Base-by-base conservation (phyloP, 805 yeast species). In the Starmerella asiatica region DNA sequence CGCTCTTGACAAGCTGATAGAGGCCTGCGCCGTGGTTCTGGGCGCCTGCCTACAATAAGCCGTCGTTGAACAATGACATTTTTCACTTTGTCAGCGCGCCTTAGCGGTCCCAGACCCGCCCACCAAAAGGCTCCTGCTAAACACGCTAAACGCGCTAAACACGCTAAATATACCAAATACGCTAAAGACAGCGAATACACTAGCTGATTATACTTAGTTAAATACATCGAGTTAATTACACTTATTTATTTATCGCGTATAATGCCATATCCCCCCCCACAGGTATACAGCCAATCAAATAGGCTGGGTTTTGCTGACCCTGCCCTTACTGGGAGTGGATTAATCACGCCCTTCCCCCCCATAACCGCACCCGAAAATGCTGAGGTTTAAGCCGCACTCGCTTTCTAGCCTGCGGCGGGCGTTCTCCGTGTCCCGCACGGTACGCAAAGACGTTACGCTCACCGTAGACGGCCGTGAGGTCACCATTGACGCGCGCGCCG, bases 401-500 rank as follows among this genome's bases (percentile, higher is more conserved):
- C 34, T 39, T 14, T 43, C 36, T 41, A 29, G 36, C 39, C 36
- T 26, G 36, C 23, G 15, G 37, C 45, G 51, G 29, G 42, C 50
- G 40, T 64, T 71, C 53, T 49, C 67, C 31, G 44, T 57, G 32
- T 47, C 67, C 37, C 31, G 56, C 26, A 47, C 52, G 17, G 53
- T 58, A 17, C 49, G 59, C 39, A 74, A 75, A 34, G 82, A 76
- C 40, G 81, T 77, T 37, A 64, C 63, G 41, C 60, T 69, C 41
- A 69, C 72, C 6, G 55, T 52, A 36, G 94, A 83, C 58, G 91
- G 91, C 36, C 71, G 71, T 48, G 69, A 73, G 40, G 91, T 83
- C 32, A 67, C 70, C 39, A 77, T 83, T 47, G 93, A 82, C 59
- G 85, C 85, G 36, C 93, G 93, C 2, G 73, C 93, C 32, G 78